Conservation (phyloP, 805 yeast species). For the Candida parachauliodes region DNA sequence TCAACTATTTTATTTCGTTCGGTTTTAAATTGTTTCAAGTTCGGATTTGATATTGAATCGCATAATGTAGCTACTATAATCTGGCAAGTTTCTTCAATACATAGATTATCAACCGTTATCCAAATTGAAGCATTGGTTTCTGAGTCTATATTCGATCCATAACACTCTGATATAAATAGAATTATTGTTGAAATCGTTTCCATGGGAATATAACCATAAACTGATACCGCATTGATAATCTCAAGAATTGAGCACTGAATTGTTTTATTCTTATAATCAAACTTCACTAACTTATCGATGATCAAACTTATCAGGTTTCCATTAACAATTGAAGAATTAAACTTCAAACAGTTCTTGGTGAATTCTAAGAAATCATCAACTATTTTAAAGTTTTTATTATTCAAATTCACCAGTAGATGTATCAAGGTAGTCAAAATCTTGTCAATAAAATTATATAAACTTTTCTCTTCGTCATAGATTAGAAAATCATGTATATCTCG, state of each 20-base stretch:
- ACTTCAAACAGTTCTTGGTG: slow-evolving; percentile 44
- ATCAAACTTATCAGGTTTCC: slow-evolving; percentile 30
- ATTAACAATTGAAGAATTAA: slow-evolving; percentile 44
- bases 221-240: slow-evolving; percentile 41
- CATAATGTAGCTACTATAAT: slow-evolving; percentile 17
- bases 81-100: slow-evolving; percentile 33
- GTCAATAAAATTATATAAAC: slow-evolving; percentile 17
- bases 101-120: slow-evolving; percentile 36
- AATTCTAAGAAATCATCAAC: slow-evolving; percentile 26
- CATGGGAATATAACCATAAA: slow-evolving; percentile 46
- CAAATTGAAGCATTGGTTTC: slow-evolving; percentile 32
- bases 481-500: slow-evolving; percentile 49
- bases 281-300: slow-evolving; percentile 28
- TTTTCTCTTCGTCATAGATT: slow-evolving; percentile 35
- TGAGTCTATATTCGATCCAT: slow-evolving; percentile 26
- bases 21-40: slow-evolving; percentile 13
- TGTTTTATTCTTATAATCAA: slow-evolving; percentile 34
- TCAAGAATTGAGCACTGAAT: slow-evolving; percentile 38
- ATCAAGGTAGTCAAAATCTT: slow-evolving; percentile 12
- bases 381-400: slow-evolving; percentile 12
- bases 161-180: slow-evolving; percentile 44
- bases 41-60: slow-evolving; percentile 19
- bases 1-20: slow-evolving; percentile 14
- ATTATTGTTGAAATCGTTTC: slow-evolving; percentile 24
- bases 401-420: slow-evolving; percentile 6